A percentile compares a stretch with the other conserved stretches of the same genome.
These are phyloP conservation scores for Teunomyces pallodes DNA, from an alignment of 805 yeast genomes.

Conservation along the genomic window DNA sequence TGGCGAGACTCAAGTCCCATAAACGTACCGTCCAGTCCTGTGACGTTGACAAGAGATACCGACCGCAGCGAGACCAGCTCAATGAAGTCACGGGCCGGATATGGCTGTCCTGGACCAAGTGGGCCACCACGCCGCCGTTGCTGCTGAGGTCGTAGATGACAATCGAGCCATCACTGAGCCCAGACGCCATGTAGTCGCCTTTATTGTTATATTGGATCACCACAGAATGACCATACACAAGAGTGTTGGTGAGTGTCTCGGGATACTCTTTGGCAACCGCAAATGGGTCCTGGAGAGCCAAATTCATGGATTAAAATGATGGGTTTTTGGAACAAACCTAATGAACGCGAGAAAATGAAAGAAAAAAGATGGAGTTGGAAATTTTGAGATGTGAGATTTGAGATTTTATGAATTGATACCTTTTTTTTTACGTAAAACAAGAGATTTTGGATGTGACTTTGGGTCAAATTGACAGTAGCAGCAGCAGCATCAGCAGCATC, in stretches of 20 bases:
- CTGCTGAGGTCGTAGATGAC: conserved; percentile 75
- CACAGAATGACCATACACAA: conserved; percentile 65
- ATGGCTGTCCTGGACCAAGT: conserved; percentile 49
- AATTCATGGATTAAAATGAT: conserved; percentile 52
- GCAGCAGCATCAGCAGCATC: too few relatives aligned
- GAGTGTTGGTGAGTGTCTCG: conserved; percentile 70
- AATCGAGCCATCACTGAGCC: conserved; percentile 70
- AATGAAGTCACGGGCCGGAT: conserved; percentile 68
- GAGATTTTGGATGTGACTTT: too few relatives aligned
- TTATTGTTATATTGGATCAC: conserved; percentile 64
- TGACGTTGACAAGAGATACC: conserved; percentile 65
- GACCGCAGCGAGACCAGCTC: conserved; percentile 72
- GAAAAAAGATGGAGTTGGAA: not conserved
- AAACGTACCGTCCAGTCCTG: conserved; percentile 80
- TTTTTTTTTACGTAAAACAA: too few relatives aligned
- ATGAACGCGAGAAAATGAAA: not conserved
- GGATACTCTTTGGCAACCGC: conserved; percentile 91
- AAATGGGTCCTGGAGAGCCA: conserved; percentile 84
- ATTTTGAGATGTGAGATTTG: not conserved
- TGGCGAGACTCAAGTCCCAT: conserved; percentile 63
- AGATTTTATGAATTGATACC: too few relatives aligned
- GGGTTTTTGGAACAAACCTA: not conserved
- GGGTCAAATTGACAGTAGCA: too few relatives aligned
- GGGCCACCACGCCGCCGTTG: conserved; percentile 50
- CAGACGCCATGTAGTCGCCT: conserved; percentile 87